phyloP scores from a whole-genome alignment of 169 alveolate genomes.

The Toxoplasma gondii region DNA sequence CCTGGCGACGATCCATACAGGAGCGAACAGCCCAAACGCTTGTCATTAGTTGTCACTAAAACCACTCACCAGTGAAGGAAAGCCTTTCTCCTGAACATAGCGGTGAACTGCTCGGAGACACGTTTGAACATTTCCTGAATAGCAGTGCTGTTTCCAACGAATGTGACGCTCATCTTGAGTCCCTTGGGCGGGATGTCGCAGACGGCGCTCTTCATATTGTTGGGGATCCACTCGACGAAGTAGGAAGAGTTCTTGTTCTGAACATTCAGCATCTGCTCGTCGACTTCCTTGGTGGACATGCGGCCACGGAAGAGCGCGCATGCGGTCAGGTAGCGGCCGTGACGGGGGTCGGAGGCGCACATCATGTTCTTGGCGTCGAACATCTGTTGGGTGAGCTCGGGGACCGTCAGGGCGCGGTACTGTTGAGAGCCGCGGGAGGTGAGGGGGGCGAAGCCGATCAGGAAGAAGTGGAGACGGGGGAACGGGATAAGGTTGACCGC shows the following conservation, averaged over 20 bases:
- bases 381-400: slow-evolving; percentile 98
- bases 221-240: slow-evolving; percentile 99
- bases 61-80: slow-evolving; percentile 94
- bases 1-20: background rate
- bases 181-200: slow-evolving; percentile 99
- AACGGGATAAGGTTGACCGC: slow-evolving; percentile 97
- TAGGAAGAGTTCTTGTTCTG: slow-evolving; percentile 98
- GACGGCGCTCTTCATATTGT: slow-evolving; percentile 95
- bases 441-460: slow-evolving; percentile 98
- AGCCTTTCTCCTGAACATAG: slow-evolving; percentile 98
- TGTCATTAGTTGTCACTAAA: no score
- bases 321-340: slow-evolving; percentile 99
- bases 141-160: slow-evolving; percentile 98
- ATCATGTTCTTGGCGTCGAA: slow-evolving; percentile 99
- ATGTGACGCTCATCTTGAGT: slow-evolving; percentile 97
- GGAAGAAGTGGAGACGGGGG: slow-evolving; percentile 99
- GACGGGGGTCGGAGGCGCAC: slow-evolving; percentile 99
- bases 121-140: slow-evolving; percentile 97
- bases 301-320: slow-evolving; percentile 99
- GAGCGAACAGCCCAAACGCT: background rate
- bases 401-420: slow-evolving; percentile 98
- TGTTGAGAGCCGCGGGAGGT: slow-evolving; percentile 99
- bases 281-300: slow-evolving; percentile 99
- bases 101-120: slow-evolving; percentile 98
- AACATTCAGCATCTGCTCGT: slow-evolving; percentile 98